Percentiles rank a stretch among this genome's conserved stretches.
Evolutionary conservation across 2,329 filamentous ascomycete species (phyloP).

Genomic region (Fusarium agapanthi): DNA sequence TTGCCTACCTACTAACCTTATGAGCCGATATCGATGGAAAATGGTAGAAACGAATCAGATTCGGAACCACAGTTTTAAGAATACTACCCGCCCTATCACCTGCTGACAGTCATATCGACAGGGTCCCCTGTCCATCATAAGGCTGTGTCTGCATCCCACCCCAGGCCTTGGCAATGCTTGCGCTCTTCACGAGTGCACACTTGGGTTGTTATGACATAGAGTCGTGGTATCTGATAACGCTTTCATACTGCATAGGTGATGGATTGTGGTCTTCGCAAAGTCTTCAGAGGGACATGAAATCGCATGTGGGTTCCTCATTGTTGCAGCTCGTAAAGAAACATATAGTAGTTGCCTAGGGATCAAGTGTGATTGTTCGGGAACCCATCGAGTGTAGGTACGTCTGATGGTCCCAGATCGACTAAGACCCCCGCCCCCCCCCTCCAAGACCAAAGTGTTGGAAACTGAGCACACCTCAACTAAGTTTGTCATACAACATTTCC

Average conservation of each 20-base stretch:
- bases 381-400: conserved; percentile 1
- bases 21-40: background rate
- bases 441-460: conserved; percentile 37
- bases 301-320: background rate
- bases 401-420: conserved; percentile 26
- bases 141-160: conserved; percentile 36
- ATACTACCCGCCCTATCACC: background rate
- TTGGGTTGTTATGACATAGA: background rate
- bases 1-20: background rate
- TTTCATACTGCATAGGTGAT: background rate
- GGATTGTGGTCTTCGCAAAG: background rate
- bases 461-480: conserved; percentile 24
- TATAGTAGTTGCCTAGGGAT: background rate
- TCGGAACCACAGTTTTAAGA: conserved; percentile 8
- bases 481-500: conserved; percentile 22
- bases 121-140: conserved; percentile 33
- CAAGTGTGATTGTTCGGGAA: background rate
- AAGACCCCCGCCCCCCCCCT: conserved; percentile 27
- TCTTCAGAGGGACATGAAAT: background rate
- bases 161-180: conserved; percentile 34
- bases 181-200: conserved; percentile 7
- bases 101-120: conserved; percentile 31
- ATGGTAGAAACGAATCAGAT: background rate
- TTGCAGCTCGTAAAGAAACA: background rate
- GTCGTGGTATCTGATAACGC: background rate